Conservation (phyloP, 2,329 filamentous ascomycete species). For the Stenocarpella maydis region DNA sequence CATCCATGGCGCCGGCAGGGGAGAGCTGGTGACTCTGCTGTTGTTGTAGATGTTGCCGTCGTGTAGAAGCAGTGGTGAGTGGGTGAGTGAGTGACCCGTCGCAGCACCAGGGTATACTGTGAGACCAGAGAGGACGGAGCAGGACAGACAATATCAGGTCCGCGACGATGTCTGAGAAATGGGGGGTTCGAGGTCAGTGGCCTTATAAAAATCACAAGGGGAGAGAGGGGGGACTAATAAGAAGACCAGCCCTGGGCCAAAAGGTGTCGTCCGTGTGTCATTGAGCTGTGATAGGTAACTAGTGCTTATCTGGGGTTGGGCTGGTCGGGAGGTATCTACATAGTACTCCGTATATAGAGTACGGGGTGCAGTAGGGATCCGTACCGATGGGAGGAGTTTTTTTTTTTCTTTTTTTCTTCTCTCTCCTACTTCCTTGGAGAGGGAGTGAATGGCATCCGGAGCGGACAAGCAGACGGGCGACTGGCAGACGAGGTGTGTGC, state of each 20-base stretch:
- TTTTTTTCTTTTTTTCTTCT: no score
- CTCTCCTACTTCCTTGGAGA: no score
- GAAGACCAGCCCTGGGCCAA: neutral
- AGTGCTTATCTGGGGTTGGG: constrained; percentile 15
- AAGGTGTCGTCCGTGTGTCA: neutral
- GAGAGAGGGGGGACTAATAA: neutral
- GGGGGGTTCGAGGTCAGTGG: neutral
- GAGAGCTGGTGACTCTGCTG: neutral
- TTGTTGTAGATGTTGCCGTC: neutral
- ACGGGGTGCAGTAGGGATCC: neutral
- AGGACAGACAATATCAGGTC: constrained; percentile 1
- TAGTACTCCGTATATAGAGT: no score
- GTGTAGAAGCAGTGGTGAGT: neutral
- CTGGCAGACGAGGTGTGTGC: constrained; percentile 15
- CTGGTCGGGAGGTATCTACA: no score
- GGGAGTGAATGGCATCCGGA: neutral
- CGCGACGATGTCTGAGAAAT: neutral
- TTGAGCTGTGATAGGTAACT: constrained; percentile 18
- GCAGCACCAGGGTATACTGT: no score
- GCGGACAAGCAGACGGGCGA: no score
- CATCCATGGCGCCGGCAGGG: constrained; percentile 55
- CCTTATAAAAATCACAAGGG: constrained; percentile 13
- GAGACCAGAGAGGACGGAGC: neutral
- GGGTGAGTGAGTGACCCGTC: neutral
- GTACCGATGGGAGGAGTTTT: neutral